phyloP scores from a whole-genome alignment of 805 yeast species.

The Candida hungchunana region DNA sequence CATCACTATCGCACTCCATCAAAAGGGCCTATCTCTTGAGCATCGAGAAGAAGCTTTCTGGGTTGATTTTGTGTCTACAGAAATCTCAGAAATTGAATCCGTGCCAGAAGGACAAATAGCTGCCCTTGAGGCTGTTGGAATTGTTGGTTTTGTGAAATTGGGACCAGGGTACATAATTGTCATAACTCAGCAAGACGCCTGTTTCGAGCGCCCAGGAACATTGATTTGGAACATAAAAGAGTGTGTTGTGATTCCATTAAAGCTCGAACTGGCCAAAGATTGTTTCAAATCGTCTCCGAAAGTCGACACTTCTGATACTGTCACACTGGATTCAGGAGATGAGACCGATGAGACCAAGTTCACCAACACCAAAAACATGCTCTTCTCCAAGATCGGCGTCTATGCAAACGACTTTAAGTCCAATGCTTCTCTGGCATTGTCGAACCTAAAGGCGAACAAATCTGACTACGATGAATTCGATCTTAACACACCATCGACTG shows the following conservation, averaged over 20 bases:
- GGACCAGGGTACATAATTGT: slow-evolving; percentile 26
- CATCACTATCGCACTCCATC: too few relatives aligned
- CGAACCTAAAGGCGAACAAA: slow-evolving; percentile 13
- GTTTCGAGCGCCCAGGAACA: slow-evolving; percentile 13
- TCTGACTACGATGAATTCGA: slow-evolving; percentile 7
- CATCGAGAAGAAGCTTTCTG: too few relatives aligned
- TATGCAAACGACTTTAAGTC: slow-evolving; percentile 26
- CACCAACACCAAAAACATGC: slow-evolving; percentile 17
- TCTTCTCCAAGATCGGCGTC: slow-evolving; percentile 26
- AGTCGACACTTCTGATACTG: background rate
- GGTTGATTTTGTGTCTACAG: too few relatives aligned
- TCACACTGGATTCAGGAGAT: background rate
- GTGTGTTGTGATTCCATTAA: slow-evolving; percentile 23
- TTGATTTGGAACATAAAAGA: slow-evolving; percentile 20
- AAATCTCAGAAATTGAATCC: too few relatives aligned
- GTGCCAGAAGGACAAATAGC: too few relatives aligned
- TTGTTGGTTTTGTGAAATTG: slow-evolving; percentile 21
- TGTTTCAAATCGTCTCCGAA: slow-evolving; percentile 7
- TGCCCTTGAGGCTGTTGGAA: slow-evolving; percentile 16
- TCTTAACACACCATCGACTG: background rate
- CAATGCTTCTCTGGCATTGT: slow-evolving; percentile 21
- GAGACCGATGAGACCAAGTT: slow-evolving; percentile 6
- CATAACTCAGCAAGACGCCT: slow-evolving; percentile 15
- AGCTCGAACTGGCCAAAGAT: slow-evolving; percentile 16
- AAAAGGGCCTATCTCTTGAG: too few relatives aligned